Conservation (phyloP, 768 basidiomycete species). For the Calocera viscosa region DNA sequence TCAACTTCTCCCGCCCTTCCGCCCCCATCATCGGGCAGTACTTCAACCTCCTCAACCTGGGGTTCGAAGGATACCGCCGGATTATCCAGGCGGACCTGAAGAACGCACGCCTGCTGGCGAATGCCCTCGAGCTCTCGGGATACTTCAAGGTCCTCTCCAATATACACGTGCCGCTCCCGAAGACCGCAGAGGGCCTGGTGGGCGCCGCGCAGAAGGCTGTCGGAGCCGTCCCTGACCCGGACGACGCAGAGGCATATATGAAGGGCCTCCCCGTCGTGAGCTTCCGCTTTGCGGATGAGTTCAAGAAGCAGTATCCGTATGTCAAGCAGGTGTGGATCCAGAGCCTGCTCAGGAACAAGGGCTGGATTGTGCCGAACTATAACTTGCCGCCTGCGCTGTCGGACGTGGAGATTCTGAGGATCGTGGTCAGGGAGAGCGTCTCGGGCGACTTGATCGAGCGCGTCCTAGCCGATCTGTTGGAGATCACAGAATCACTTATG, state of each 20-base stretch:
- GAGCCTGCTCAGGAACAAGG: slow-evolving; percentile 38
- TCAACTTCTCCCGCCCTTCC: slow-evolving; percentile 41
- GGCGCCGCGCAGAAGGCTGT: slow-evolving; percentile 26
- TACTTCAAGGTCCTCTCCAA: slow-evolving; percentile 41
- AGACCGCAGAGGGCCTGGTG: slow-evolving; percentile 16
- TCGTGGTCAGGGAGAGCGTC: slow-evolving; percentile 31
- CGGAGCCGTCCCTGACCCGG: slow-evolving; percentile 30
- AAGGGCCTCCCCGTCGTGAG: slow-evolving; percentile 44
- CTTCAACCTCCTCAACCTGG: slow-evolving; percentile 50
- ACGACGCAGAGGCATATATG: slow-evolving; percentile 30
- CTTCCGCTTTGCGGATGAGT: slow-evolving; percentile 43
- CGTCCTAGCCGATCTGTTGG: slow-evolving; percentile 55
- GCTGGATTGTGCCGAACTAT: slow-evolving; percentile 55
- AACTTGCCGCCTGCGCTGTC: slow-evolving; percentile 41
- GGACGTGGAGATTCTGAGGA: slow-evolving; percentile 44
- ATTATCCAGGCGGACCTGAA: slow-evolving; percentile 39
- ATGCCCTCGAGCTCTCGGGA: slow-evolving; percentile 47
- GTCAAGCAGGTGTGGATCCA: slow-evolving; percentile 47
- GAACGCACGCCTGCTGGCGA: slow-evolving; percentile 54
- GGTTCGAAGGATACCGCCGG: slow-evolving; percentile 41
- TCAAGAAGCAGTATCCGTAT: slow-evolving; percentile 41
- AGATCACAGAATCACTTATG: slow-evolving; percentile 48
- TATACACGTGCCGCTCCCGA: slow-evolving; percentile 36
- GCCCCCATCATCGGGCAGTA: slow-evolving; percentile 46
- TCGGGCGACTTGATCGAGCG: slow-evolving; percentile 27